Percentiles rank a stretch among this genome's conserved stretches.
phyloP scores from a whole-genome alignment of 1,284 basidiomycete genomes.

The Ustilago esculenta region DNA sequence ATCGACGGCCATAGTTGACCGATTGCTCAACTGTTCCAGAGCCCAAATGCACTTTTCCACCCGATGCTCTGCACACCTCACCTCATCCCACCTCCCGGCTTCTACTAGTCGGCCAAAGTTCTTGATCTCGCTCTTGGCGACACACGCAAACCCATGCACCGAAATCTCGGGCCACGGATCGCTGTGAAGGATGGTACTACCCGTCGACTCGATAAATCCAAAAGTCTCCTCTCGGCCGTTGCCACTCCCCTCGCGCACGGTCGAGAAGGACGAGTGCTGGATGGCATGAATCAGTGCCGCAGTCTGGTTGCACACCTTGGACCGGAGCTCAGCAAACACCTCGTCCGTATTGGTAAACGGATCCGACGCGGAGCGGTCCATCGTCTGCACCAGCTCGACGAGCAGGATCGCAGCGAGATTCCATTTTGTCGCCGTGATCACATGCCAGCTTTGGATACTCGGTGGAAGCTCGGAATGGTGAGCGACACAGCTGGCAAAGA shows the following conservation, averaged over 20 bases:
- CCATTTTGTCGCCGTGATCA: constrained; percentile 35
- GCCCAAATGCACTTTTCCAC: constrained; percentile 44
- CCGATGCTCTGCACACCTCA: constrained; percentile 17
- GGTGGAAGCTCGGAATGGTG: constrained; percentile 25
- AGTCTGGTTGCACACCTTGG: constrained; percentile 28
- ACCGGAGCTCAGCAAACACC: constrained; percentile 19
- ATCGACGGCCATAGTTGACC: constrained; percentile 28
- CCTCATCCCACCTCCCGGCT: constrained; percentile 20
- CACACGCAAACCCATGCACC: constrained; percentile 20
- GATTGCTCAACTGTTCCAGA: constrained; percentile 33
- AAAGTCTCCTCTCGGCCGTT: constrained; percentile 16
- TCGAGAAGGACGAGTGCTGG: constrained; percentile 17
- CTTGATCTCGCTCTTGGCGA: constrained; percentile 40
- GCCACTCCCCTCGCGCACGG: neutral
- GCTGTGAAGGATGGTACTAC: constrained; percentile 29
- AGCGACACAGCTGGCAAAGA: constrained; percentile 28
- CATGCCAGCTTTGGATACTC: constrained; percentile 36
- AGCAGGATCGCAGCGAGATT: constrained; percentile 37
- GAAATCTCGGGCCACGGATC: constrained; percentile 45
- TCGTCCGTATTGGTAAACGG: constrained; percentile 28
- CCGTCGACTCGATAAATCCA: constrained; percentile 25
- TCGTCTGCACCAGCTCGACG: constrained; percentile 31
- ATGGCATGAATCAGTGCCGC: constrained; percentile 38
- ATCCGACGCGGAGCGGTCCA: constrained; percentile 20
- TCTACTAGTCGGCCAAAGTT: constrained; percentile 5